Evolutionary conservation across 108 stramenopile species (phyloP), one percentile per base, ranked within the genome.

Genomic region (Cyclotella choctawhatcheeana): DNA sequence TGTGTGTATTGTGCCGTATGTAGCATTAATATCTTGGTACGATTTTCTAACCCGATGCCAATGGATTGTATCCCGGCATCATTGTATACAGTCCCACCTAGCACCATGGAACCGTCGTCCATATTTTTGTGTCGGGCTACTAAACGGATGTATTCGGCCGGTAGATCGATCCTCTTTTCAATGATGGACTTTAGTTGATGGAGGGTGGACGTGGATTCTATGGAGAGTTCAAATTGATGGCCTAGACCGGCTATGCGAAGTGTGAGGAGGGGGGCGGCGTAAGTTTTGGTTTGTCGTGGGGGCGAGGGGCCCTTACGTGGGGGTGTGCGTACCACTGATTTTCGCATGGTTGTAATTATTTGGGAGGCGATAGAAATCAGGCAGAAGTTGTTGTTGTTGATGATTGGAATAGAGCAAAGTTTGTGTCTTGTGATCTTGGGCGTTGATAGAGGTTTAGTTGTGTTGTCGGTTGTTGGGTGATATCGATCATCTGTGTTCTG

Each of bases 241-340:
- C 87, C 87, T 10, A 88, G 64, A 6, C 85, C 83, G 26, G 85
- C 67, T 12, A 88, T 56, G 12, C 84, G 73, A 3, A 87, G 64
- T n/a, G 71, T 83, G 17, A 76, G 40, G 1, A 44, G 0, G 55
- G 26, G 37, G 67, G 47, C 61, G 69, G 55, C 44, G 24, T 44
- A 27, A 58, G 43, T 44, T 25, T 56, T 30, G 1, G 12, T 56
- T 48, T 40, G 8, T 40, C 6, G 37, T 6, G 37, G 37, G 47
- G 47, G 47, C 8, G 4, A 48, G 17, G 47, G n/a, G n/a, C n/a
- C n/a, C n/a, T n/a, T n/a, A n/a, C n/a, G n/a, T n/a, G n/a, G n/a
- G n/a, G n/a, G n/a, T n/a, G n/a, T n/a, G n/a, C n/a, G n/a, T n/a
- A n/a, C n/a, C n/a, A n/a, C n/a, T n/a, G n/a, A n/a, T n/a, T n/a